phyloP scores from a whole-genome alignment of 1,284 basidiomycete genomes.

The Grifola frondosa region DNA sequence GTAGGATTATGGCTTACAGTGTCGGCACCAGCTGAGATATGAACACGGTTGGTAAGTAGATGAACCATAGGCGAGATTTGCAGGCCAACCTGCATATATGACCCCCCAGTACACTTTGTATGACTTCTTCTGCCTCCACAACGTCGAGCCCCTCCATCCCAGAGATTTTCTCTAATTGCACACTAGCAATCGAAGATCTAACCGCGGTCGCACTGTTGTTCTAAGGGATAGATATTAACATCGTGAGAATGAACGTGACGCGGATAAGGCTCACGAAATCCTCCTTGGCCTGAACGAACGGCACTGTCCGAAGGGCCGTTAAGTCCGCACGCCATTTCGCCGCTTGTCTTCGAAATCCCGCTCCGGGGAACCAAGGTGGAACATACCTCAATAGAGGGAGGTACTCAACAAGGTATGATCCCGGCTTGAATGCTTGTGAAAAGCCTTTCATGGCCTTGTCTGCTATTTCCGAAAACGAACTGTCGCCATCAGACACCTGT shows the following conservation, averaged over 20 bases:
- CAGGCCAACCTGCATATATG: background rate
- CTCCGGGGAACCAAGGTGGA: slow-evolving; percentile 26
- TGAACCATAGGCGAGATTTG: background rate
- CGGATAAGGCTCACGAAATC: too few relatives aligned
- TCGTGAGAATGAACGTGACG: too few relatives aligned
- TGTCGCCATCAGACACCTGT: too few relatives aligned
- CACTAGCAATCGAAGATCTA: too few relatives aligned
- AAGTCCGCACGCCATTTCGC: slow-evolving; percentile 6
- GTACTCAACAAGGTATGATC: slow-evolving; percentile 2
- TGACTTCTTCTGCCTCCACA: background rate
- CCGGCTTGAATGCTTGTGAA: background rate
- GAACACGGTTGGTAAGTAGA: background rate
- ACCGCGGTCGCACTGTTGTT: too few relatives aligned
- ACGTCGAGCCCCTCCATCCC: too few relatives aligned
- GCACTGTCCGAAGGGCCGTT: too few relatives aligned
- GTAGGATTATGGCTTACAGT: background rate
- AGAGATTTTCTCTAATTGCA: too few relatives aligned
- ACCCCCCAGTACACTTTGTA: background rate
- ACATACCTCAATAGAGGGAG: slow-evolving; percentile 13
- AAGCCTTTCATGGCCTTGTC: background rate
- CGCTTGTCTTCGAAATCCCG: slow-evolving; percentile 13
- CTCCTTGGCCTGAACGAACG: too few relatives aligned
- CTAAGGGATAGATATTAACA: too few relatives aligned
- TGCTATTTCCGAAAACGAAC: too few relatives aligned
- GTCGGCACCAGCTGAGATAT: background rate